These are phyloP conservation scores for Salix brachista DNA, from an alignment of 345 rosid species.

Conservation along the genomic window DNA sequence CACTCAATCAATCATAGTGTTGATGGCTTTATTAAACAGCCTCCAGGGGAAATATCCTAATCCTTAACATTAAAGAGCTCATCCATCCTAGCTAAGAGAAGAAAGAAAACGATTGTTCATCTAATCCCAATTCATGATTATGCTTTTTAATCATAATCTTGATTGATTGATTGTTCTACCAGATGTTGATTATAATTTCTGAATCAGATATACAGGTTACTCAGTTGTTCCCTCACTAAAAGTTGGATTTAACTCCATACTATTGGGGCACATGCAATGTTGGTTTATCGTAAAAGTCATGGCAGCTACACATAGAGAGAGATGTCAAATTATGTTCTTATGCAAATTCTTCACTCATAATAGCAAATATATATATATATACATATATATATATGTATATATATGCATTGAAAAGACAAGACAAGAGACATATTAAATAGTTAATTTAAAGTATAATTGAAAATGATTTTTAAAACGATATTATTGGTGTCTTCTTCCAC, in stretches of 20 bases:
- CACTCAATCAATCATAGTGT: too few species aligned
- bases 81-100: too few species aligned
- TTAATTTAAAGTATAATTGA: too few species aligned
- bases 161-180: not conserved
- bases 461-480: too few species aligned
- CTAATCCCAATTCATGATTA: not conserved
- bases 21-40: too few species aligned
- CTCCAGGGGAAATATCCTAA: too few species aligned
- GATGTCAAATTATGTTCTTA: not conserved
- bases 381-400: too few species aligned
- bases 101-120: not conserved
- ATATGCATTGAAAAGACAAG: too few species aligned
- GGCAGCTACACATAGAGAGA: not conserved
- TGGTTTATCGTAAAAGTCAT: not conserved
- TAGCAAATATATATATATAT: not conserved
- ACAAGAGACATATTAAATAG: too few species aligned
- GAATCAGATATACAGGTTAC: not conserved
- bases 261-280: slow-evolving; percentile 3
- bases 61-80: too few species aligned
- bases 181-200: not conserved
- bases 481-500: too few species aligned
- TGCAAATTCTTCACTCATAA: not conserved
- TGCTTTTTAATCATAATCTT: not conserved
- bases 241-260: not conserved
- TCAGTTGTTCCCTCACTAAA: not conserved